A percentile compares a stretch with the other conserved stretches of the same genome.
These are phyloP conservation scores for Trichoderma sp. DNA, from an alignment of 2,329 filamentous ascomycete species.

Conservation along the genomic window DNA sequence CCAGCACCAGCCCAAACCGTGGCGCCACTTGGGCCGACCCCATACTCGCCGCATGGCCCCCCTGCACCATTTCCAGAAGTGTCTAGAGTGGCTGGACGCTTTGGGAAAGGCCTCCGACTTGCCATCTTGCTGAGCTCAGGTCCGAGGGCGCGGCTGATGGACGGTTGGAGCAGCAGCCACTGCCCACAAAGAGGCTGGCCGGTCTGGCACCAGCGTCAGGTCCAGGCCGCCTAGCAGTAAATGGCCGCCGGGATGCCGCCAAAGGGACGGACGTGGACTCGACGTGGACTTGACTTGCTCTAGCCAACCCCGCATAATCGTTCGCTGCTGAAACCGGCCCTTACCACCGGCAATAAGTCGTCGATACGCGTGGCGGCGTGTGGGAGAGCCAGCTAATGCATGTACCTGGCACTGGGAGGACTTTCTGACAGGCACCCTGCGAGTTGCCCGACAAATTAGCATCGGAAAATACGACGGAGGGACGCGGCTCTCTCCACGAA, in stretches of 20 bases:
- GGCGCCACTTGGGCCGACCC: constrained; percentile 24
- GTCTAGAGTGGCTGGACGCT: constrained; percentile 11
- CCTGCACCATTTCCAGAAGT: constrained; percentile 18
- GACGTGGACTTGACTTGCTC: neutral
- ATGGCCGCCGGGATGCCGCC: constrained; percentile 18
- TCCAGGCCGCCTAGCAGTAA: constrained; percentile 8
- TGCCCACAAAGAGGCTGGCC: constrained; percentile 7
- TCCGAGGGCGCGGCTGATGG: constrained; percentile 15
- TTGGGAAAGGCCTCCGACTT: constrained; percentile 24
- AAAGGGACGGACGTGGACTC: neutral
- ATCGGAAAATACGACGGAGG: constrained; percentile 18
- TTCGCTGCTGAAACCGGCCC: constrained; percentile 22
- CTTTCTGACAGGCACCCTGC: neutral
- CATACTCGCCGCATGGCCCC: constrained; percentile 25
- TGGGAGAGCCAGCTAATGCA: constrained; percentile 10
- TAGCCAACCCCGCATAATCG: constrained; percentile 25
- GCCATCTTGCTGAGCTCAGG: constrained; percentile 23
- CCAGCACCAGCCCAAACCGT: constrained; percentile 21
- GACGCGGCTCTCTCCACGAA: constrained; percentile 4
- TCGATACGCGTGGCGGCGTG: constrained; percentile 22
- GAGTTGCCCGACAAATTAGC: constrained; percentile 18
- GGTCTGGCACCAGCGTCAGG: constrained; percentile 10
- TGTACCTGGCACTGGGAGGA: constrained; percentile 8
- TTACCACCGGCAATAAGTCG: constrained; percentile 18
- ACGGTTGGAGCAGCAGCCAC: constrained; percentile 10